These are phyloP conservation scores for Cymbopogon citratus DNA, from an alignment of 176 grass and related monocot species.

Conservation along the genomic window DNA sequence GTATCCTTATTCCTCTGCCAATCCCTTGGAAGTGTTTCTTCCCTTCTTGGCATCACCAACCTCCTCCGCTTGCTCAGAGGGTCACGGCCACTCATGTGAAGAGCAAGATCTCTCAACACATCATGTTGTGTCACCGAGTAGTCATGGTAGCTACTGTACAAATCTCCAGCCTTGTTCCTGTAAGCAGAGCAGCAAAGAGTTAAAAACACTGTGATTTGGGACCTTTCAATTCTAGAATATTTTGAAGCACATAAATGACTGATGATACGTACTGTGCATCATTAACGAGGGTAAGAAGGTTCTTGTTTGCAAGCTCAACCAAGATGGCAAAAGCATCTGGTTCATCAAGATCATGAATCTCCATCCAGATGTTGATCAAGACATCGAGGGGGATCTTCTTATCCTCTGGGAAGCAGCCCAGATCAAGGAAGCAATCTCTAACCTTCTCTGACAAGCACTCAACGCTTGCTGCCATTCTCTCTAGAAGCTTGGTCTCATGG, in stretches of 20 bases:
- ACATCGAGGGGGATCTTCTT: slow-evolving; percentile 94
- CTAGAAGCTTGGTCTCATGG: slow-evolving; percentile 82
- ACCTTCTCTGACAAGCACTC: slow-evolving; percentile 69
- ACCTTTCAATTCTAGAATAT: not conserved
- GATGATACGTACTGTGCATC: slow-evolving; percentile 76
- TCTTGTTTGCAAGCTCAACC: slow-evolving; percentile 78
- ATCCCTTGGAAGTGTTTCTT: slow-evolving; percentile 63
- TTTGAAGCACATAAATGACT: slow-evolving; percentile 6
- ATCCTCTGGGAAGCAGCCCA: slow-evolving; percentile 94
- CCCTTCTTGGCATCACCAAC: slow-evolving; percentile 88
- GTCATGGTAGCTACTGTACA: slow-evolving; percentile 88
- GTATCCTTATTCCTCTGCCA: slow-evolving; percentile 79
- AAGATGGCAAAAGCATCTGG: slow-evolving; percentile 86
- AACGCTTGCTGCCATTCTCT: slow-evolving; percentile 78
- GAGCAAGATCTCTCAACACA: slow-evolving; percentile 89
- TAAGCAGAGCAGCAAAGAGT: slow-evolving; percentile 1
- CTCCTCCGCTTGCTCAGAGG: slow-evolving; percentile 52
- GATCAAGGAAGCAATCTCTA: slow-evolving; percentile 90
- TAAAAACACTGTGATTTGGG: not conserved
- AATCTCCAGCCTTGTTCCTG: slow-evolving; percentile 87
- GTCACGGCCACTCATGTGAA: slow-evolving; percentile 64
- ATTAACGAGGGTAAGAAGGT: slow-evolving; percentile 85
- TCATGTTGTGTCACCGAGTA: slow-evolving; percentile 88
- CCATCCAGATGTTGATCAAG: slow-evolving; percentile 96
- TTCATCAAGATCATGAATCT: slow-evolving; percentile 86